Conservation (phyloP, 1,284 basidiomycete genomes). For the Singerocomus inundabilis region DNA sequence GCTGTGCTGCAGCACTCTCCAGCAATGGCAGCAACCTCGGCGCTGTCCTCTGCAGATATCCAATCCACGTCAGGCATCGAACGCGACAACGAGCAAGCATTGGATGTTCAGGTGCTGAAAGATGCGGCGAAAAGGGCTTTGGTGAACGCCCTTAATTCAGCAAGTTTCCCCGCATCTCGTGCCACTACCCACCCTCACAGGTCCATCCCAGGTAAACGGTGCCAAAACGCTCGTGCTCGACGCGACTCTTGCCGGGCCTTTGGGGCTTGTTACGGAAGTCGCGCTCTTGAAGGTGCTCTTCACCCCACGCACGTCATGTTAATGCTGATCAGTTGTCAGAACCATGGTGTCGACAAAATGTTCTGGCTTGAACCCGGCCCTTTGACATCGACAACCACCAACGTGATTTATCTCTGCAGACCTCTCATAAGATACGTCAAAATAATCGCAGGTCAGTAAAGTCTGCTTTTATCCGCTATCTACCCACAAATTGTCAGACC, state of each 20-base stretch:
- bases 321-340: constrained; percentile 47
- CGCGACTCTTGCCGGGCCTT: constrained; percentile 82
- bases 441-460: constrained; percentile 78
- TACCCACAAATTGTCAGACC: constrained; percentile 53
- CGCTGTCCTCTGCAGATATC: constrained; percentile 23
- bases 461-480: constrained; percentile 9
- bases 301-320: neutral
- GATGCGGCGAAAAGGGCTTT: constrained; percentile 76
- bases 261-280: constrained; percentile 92
- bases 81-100: constrained; percentile 37
- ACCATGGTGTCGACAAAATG: constrained; percentile 99
- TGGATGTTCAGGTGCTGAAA: constrained; percentile 73
- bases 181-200: constrained; percentile 6
- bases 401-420: constrained; percentile 92
- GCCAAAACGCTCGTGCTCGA: constrained; percentile 96
- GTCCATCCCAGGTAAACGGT: constrained; percentile 75
- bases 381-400: constrained; percentile 79
- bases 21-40: constrained; percentile 32
- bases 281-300: constrained; percentile 78
- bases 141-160: constrained; percentile 82
- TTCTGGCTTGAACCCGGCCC: constrained; percentile 96
- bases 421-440: constrained; percentile 85
- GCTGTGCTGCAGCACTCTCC: constrained; percentile 25
- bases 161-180: constrained; percentile 34
- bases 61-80: constrained; percentile 29